Evolutionary conservation across 192 early-diverging fungal genomes (phyloP).

Genomic region (Spinellus fusiger): DNA sequence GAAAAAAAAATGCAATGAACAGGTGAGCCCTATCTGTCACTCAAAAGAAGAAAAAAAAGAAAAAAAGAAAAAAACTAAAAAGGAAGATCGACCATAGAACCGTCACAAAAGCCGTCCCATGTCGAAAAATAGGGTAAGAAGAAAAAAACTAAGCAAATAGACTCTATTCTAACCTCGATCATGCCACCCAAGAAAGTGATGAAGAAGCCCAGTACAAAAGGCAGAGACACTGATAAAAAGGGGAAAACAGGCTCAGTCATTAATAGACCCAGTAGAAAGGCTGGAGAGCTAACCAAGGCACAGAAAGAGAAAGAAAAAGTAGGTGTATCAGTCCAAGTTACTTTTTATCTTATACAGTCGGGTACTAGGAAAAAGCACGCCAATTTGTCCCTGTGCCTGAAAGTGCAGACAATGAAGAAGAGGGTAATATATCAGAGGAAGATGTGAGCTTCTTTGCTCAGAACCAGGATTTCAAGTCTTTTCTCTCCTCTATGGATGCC

Average conservation of each 20-base stretch:
- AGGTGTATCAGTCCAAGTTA: too few species aligned
- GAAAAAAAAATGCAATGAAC: too few species aligned
- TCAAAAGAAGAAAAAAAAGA: neutral
- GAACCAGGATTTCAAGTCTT: slow-evolving; percentile 52
- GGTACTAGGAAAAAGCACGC: slow-evolving; percentile 7
- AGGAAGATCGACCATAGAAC: neutral
- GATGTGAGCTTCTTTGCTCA: slow-evolving; percentile 71
- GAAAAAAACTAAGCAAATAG: neutral
- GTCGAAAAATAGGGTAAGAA: neutral
- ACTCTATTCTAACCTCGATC: neutral
- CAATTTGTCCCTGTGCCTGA: slow-evolving; percentile 30
- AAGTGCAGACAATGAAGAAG: slow-evolving; percentile 50
- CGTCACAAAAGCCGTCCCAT: neutral
- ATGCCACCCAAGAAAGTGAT: slow-evolving; percentile 8
- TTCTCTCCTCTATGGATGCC: slow-evolving; percentile 60
- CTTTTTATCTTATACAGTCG: too few species aligned
- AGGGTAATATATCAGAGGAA: slow-evolving; percentile 61
- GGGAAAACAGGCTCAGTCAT: neutral
- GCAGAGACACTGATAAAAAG: neutral
- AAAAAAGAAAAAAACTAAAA: neutral
- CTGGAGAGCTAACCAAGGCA: neutral
- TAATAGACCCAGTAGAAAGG: neutral
- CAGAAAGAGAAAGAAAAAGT: slow-evolving; percentile 1
- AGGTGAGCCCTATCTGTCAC: too few species aligned
- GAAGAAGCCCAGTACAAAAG: neutral